Base-by-base conservation (phyloP, 768 basidiomycete species). In the Candolleomyces efflorescens region DNA sequence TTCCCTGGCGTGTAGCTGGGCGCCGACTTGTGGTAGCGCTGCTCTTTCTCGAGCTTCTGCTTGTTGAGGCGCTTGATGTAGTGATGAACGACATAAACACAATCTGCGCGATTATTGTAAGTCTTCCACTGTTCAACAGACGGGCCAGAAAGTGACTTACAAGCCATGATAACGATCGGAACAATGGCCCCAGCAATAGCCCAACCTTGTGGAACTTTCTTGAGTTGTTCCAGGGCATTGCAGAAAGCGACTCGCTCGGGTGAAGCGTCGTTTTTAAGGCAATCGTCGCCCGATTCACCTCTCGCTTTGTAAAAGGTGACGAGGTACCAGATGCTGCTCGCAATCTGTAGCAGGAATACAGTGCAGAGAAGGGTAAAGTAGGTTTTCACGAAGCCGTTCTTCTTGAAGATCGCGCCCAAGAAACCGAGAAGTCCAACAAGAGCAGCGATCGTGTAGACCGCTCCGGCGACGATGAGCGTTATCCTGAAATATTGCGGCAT, bases 341-440 rank as follows among this genome's bases (percentile, higher is more conserved):
- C 67, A 12, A 73, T 57, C 55, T 75, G 67, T 62, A 74, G 58
- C 24, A 58, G 55, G 18, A 76, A 68, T 3, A 65, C 65, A 23
- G 60, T 32, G 60, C 58, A 69, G 10, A 76, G 64, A n/a, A 74
- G 58, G 48, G 72, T 47, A 24, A 69, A 65, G 55, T 72, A 77
- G 20, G 65, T 65, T 38, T 64, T 67, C 55, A 78, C 71, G 22
- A 74, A 69, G 12, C 68, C 71, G 46, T 68, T 65, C 60, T 73
- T 77, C 50, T 69, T 75, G 58, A 71, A 64, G 18, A 77, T 60
- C 32, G 75, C 73, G 43, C 76, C 76, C 20, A 77, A 58, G 65
- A 77, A 76, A 17, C 76, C 76, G 23, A 72, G 53, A 23, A 76
- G 54, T 36, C 70, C 69, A 43, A 75, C 59, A 9, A 77, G 50